Evolutionary conservation across 1,284 basidiomycete genomes (phyloP), one percentile per base, ranked within the genome.

Genomic region (Austroboletus olivaceoglutinosus): DNA sequence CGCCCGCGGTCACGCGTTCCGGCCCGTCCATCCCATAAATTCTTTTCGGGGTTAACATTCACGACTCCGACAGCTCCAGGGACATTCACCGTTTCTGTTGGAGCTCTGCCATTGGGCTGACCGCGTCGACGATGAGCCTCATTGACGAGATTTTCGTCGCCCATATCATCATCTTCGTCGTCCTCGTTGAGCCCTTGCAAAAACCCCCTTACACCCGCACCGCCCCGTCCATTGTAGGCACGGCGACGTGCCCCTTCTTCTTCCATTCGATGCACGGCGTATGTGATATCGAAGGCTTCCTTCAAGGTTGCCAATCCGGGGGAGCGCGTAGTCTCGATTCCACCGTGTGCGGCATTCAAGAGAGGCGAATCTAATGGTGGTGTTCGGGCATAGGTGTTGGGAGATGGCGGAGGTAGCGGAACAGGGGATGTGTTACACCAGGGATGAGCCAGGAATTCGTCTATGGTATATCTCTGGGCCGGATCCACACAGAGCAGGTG

Each of bases 221-320:
- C 89, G 11, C 88, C 89, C 13, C 79, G 78, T 16, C 83, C 85
- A 49, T 87, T 85, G 70, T 89, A 89, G 43, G 89, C 91, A 21
- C 89, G 81, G 50, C 91, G 76, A 45, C 91, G 80, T 0, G 90
- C 89, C 22, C 93, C 94, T 72, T 99, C 97, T 71, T 99, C 97
- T 68, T 98, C 96, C 93, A 98, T 98, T 19, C 97, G 86, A 71
- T 99, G 97, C 0, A 99, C 96, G 12, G 97, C 97, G 69, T 99
- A 99, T 0, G 97, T 98, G 60, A 99, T 89, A 68, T 99, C 97
- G 69, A 99, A 99, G 2, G 97, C 96, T 69, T 99, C 97, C 68
- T 98, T 98, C 70, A 99, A 84, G 0, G 86, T 85, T 0, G 90
- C 86, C 39, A 98, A 70, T 33, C 96, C 95, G 1, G 97, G 97